phyloP scores from a whole-genome alignment of 345 rosid genomes.

The Adansonia digitata region DNA sequence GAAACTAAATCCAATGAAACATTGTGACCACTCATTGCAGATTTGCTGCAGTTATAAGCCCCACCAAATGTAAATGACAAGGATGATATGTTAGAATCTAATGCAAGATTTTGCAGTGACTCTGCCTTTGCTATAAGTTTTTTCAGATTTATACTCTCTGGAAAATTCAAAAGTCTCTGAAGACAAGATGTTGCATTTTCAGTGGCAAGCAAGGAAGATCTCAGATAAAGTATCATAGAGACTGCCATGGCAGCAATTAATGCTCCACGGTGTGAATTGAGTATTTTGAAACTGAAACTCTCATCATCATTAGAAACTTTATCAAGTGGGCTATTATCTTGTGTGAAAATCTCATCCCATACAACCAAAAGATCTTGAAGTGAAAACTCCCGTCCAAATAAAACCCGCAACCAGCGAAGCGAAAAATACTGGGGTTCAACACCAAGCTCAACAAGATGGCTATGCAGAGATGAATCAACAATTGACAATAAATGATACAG shows the following conservation, averaged over 20 bases:
- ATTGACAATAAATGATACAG: conserved; percentile 68
- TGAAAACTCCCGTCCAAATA: conserved; percentile 87
- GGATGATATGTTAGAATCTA: conserved; percentile 37
- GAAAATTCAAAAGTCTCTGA: conserved; percentile 78
- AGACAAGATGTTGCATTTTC: conserved; percentile 91
- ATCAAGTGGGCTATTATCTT: conserved; percentile 42
- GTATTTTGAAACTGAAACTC: conserved; percentile 41
- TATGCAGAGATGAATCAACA: conserved; percentile 78
- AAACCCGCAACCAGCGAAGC: conserved; percentile 90
- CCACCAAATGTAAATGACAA: conserved; percentile 21
- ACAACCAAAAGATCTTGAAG: conserved; percentile 67
- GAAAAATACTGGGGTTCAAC: conserved; percentile 98
- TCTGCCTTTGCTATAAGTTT: conserved; percentile 66
- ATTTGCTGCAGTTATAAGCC: conserved; percentile 35
- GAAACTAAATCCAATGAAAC: conserved; percentile 51
- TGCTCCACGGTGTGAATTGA: conserved; percentile 73
- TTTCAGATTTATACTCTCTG: conserved; percentile 56
- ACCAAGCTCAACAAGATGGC: conserved; percentile 86
- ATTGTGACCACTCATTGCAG: conserved; percentile 42
- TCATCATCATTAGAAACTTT: conserved; percentile 25
- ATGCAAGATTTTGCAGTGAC: conserved; percentile 61
- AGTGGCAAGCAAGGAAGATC: conserved; percentile 88
- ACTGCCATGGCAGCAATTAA: conserved; percentile 71
- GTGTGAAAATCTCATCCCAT: conserved; percentile 92
- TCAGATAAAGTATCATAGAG: conserved; percentile 73